Percentiles rank a stretch among this genome's conserved stretches.
These are phyloP conservation scores for Dryas alaskensis DNA, from an alignment of 306 rosid species.

Conservation along the genomic window DNA sequence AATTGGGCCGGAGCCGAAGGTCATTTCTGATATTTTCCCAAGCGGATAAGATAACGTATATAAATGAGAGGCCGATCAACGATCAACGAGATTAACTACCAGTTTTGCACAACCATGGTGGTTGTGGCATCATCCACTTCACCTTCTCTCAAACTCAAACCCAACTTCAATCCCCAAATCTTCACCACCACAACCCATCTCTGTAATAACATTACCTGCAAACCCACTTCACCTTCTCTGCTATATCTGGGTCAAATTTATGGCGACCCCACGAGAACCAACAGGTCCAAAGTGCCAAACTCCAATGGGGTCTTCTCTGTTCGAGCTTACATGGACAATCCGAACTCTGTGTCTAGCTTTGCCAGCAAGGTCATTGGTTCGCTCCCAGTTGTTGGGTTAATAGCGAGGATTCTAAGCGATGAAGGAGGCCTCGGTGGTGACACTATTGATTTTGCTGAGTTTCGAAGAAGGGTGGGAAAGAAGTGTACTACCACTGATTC, in stretches of 20 bases:
- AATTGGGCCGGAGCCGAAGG: not conserved
- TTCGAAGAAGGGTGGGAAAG: slow-evolving; percentile 80
- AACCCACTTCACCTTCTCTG: slow-evolving; percentile 42
- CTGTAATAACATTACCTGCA: slow-evolving; percentile 22
- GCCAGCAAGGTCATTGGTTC: slow-evolving; percentile 79
- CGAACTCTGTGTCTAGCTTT: slow-evolving; percentile 57
- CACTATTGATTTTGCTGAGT: slow-evolving; percentile 79
- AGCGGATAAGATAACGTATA: slow-evolving; percentile 42
- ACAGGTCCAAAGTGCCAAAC: slow-evolving; percentile 18
- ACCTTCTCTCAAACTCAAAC: slow-evolving; percentile 33
- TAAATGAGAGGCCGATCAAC: slow-evolving; percentile 46
- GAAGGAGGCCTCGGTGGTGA: slow-evolving; percentile 94
- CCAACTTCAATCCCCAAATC: slow-evolving; percentile 24
- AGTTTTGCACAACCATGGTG: slow-evolving; percentile 37
- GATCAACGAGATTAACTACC: slow-evolving; percentile 23
- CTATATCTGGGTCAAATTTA: slow-evolving; percentile 36
- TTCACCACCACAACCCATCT: slow-evolving; percentile 19
- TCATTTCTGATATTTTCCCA: not conserved
- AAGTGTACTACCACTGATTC: slow-evolving; percentile 62
- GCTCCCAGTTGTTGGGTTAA: slow-evolving; percentile 75
- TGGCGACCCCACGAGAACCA: slow-evolving; percentile 36
- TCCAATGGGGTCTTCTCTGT: slow-evolving; percentile 33
- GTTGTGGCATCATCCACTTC: slow-evolving; percentile 38
- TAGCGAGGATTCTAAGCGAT: slow-evolving; percentile 71
- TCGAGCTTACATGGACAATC: slow-evolving; percentile 70